These are phyloP conservation scores for Phialocephala subalpina DNA, from an alignment of 2,329 filamentous ascomycete genomes.

Conservation along the genomic window DNA sequence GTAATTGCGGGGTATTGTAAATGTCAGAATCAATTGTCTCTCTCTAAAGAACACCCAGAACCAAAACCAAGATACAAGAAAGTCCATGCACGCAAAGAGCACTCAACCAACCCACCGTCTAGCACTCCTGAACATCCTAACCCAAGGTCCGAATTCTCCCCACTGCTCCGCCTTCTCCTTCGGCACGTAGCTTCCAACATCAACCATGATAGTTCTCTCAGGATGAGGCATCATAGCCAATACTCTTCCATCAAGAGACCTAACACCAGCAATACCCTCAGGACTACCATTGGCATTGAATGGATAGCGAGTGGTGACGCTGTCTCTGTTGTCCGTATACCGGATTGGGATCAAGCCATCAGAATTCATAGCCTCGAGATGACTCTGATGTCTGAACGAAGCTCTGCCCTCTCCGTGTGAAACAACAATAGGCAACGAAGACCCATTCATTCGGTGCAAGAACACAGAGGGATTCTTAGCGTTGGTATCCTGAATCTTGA, in stretches of 20 bases:
- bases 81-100: background rate
- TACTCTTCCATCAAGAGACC: constrained; percentile 70
- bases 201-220: constrained; percentile 72
- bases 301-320: constrained; percentile 83
- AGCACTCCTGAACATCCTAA: constrained; percentile 75
- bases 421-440: constrained; percentile 83
- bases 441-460: constrained; percentile 86
- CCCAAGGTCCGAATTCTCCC: constrained; percentile 77
- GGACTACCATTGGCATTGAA: constrained; percentile 83
- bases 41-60: background rate
- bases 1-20: too few species aligned
- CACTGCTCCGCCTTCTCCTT: constrained; percentile 62
- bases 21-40: too few species aligned
- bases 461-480: constrained; percentile 75
- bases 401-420: constrained; percentile 94
- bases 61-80: background rate
- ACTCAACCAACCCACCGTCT: constrained; percentile 66
- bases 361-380: constrained; percentile 63
- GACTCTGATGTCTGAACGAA: constrained; percentile 64
- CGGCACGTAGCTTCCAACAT: constrained; percentile 72
- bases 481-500: constrained; percentile 71
- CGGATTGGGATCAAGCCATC: constrained; percentile 78
- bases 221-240: constrained; percentile 80
- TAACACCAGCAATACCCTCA: constrained; percentile 72
- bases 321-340: constrained; percentile 84